Evolutionary conservation across 805 yeast genomes (phyloP).

Genomic region (Isabelozyma heimii): DNA sequence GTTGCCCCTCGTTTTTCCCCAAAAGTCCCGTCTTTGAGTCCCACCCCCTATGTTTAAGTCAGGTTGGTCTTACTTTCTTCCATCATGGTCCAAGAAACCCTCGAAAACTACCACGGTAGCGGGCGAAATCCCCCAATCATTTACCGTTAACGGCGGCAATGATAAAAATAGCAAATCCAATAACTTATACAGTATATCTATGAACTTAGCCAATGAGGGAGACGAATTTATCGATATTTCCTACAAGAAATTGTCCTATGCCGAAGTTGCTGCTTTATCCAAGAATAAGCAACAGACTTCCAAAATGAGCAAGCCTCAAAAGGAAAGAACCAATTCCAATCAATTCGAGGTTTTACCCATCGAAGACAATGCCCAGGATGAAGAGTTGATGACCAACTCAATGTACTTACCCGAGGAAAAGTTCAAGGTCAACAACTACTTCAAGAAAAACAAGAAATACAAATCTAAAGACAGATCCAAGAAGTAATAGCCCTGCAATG

Average conservation of each 20-base stretch:
- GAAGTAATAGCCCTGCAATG: constrained; percentile 1
- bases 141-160: background rate
- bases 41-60: constrained; percentile 13
- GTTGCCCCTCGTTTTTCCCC: background rate
- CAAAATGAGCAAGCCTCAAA: constrained; percentile 3
- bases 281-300: constrained; percentile 17
- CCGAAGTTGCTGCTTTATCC: constrained; percentile 41
- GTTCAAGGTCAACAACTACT: constrained; percentile 14
- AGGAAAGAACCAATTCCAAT: constrained; percentile 5
- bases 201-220: constrained; percentile 24
- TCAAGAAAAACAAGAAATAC: constrained; percentile 12
- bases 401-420: constrained; percentile 6
- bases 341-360: constrained; percentile 13
- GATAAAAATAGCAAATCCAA: constrained; percentile 2
- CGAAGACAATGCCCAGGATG: background rate
- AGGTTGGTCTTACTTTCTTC: constrained; percentile 11
- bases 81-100: constrained; percentile 14
- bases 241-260: constrained; percentile 36
- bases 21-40: background rate
- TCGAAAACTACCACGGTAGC: constrained; percentile 1
- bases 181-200: constrained; percentile 29
- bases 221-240: constrained; percentile 37
- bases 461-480: constrained; percentile 10
- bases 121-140: background rate
- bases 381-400: background rate